Percentiles rank a stretch among this genome's conserved stretches.
Conservation (phyloP, 331 rosid species). For the Pyrus hybrid region DNA sequence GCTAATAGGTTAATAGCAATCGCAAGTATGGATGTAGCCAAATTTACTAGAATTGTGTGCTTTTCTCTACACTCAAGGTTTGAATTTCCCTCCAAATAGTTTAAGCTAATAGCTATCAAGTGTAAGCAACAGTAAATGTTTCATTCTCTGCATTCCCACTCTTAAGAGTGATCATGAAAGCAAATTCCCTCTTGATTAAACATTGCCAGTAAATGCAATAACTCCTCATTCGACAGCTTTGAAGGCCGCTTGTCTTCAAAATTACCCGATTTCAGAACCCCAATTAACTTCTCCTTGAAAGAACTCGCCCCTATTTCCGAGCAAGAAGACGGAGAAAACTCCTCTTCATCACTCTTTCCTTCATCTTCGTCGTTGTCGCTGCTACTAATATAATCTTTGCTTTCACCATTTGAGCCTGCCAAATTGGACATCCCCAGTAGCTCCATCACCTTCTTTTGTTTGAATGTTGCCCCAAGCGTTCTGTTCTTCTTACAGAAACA, state of each 20-base stretch:
- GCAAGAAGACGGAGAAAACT: constrained; percentile 11
- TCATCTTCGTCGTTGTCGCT: not conserved
- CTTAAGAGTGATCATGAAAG: constrained; percentile 33
- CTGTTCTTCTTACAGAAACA: constrained; percentile 61
- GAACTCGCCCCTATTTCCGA: constrained; percentile 14
- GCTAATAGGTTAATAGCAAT: not conserved
- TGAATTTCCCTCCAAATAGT: not conserved
- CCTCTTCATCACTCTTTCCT: constrained; percentile 14
- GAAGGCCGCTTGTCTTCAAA: constrained; percentile 69
- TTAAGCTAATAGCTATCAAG: not conserved
- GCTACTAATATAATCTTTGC: not conserved
- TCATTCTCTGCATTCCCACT: constrained; percentile 11
- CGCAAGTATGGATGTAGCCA: not conserved
- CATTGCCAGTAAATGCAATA: constrained; percentile 50
- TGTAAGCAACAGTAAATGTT: constrained; percentile 17
- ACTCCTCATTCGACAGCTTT: constrained; percentile 49
- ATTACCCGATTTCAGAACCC: constrained; percentile 44
- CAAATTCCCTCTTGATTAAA: constrained; percentile 66
- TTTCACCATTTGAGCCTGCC: not conserved
- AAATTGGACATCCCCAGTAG: constrained; percentile 32
- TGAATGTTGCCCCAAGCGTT: constrained; percentile 75
- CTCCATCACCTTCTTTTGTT: constrained; percentile 51
- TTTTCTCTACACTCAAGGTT: not conserved
- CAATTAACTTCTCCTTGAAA: constrained; percentile 49
- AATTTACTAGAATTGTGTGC: not conserved